Evolutionary conservation across 75 land plant genomes (phyloP).

Genomic region (Selaginella moellendorffii): DNA sequence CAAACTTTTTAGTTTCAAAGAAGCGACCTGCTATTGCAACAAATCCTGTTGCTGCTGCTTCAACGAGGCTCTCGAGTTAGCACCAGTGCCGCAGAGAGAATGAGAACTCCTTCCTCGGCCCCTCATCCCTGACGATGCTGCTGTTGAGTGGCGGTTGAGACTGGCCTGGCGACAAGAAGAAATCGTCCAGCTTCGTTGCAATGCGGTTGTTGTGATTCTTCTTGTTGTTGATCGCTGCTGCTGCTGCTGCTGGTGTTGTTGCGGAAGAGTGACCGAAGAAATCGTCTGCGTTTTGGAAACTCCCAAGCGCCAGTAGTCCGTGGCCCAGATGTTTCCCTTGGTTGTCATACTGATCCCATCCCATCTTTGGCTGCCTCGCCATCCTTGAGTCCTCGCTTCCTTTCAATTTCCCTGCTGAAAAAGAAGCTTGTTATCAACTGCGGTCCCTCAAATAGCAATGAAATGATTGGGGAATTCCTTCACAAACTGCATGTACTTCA

Average conservation of each 20-base stretch:
- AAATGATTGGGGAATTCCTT: slow-evolving; percentile 37
- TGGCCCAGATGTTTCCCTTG: slow-evolving; percentile 48
- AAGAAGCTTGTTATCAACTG: slow-evolving; percentile 1
- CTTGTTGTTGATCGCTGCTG: slow-evolving; percentile 11
- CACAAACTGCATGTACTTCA: slow-evolving; percentile 89
- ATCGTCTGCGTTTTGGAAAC: too few species aligned
- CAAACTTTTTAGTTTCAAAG: too few species aligned
- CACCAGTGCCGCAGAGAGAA: too few species aligned
- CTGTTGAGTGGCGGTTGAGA: too few species aligned
- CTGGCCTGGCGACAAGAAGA: slow-evolving; percentile 38
- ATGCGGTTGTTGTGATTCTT: neutral
- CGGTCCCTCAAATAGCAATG: neutral
- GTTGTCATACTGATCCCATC: slow-evolving; percentile 11
- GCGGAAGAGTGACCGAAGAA: too few species aligned
- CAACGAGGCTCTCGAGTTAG: too few species aligned
- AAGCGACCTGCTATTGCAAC: too few species aligned
- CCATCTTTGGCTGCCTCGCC: slow-evolving; percentile 1
- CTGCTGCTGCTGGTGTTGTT: neutral
- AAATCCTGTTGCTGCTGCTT: too few species aligned
- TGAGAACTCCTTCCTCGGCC: too few species aligned
- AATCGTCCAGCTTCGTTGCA: slow-evolving; percentile 16
- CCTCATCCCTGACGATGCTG: too few species aligned
- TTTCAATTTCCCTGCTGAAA: slow-evolving; percentile 70
- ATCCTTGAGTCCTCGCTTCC: slow-evolving; percentile 71
- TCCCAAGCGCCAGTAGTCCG: slow-evolving; percentile 72